Base-by-base conservation (phyloP, 208 protist genomes). In the Trypanosoma theileri region DNA sequence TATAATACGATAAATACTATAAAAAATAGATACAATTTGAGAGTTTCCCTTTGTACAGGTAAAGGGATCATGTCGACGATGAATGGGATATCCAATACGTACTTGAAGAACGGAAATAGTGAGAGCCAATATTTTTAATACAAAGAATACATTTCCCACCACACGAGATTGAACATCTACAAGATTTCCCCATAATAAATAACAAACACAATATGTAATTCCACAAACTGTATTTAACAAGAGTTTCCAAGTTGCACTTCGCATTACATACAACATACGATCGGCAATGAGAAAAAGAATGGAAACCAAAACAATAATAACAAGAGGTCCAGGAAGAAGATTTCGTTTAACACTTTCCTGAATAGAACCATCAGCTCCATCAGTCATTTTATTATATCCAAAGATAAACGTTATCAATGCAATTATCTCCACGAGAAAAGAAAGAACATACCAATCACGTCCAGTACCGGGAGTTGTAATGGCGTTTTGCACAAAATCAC, bases 321-420 rank as follows among this genome's bases (percentile, higher is more conserved):
- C 91, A 50, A 96, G 73, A 16, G 69, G 61, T 11, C 88, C 87
- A 0, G 88, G 84, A 0, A 96, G 59, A 56, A 92, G 64, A 63
- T 96, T 94, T 63, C 84, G 73, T 54, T 71, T 46, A 46, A 96
- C 76, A 44, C 78, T 86, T 51, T 91, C 81, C 59, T 88, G 83
- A 57, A 95, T 59, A 14, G 53, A 84, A 35, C 31, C 44, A 17
- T 73, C 61, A 35, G 63, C 61, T 45, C 69, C 76, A 56, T 72
- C 75, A 7, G 80, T 60, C 40, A 94, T 82, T 55, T 70, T 73
- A 28, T 69, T 77, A 72, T 91, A 94, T 12, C 67, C 59, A 22
- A 89, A 67, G 2, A 84, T 69, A 58, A 89, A 71, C 16, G 84
- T 40, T 13, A 91, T 0, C 10, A 94, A 65, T 17, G 81, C 75